Conservation (phyloP, 805 yeast species). For the Candida dendrica region DNA sequence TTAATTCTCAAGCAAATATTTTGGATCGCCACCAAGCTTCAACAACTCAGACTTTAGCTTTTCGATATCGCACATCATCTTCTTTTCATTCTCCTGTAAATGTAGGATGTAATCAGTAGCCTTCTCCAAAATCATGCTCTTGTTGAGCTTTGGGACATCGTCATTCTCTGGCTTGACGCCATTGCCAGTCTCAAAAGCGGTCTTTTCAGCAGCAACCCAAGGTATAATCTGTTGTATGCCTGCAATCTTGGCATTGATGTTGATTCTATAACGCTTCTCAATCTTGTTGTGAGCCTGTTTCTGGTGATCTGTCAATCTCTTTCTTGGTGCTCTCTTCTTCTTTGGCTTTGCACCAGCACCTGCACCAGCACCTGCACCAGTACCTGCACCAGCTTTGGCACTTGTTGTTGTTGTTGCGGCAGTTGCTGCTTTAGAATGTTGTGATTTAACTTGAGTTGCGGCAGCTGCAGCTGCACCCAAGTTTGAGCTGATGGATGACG, state of each 20-base stretch:
- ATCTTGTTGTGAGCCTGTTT: conserved; percentile 69
- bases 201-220: conserved; percentile 54
- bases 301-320: conserved; percentile 50
- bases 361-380: too few relatives aligned
- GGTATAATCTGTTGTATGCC: conserved; percentile 62
- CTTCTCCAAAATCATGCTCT: conserved; percentile 60
- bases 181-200: conserved; percentile 47
- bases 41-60: background rate
- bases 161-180: conserved; percentile 9
- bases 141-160: conserved; percentile 42
- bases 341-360: conserved; percentile 18
- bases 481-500: background rate
- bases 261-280: conserved; percentile 64
- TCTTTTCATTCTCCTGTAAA: conserved; percentile 42
- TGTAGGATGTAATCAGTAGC: conserved; percentile 55
- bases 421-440: conserved; percentile 3
- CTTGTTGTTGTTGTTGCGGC: conserved; percentile 2
- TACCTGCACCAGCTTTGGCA: too few relatives aligned
- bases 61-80: conserved; percentile 16
- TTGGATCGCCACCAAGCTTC: background rate
- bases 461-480: background rate
- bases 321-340: conserved; percentile 44
- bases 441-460: conserved; percentile 2
- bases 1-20: background rate
- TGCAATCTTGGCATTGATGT: conserved; percentile 66